Percentiles rank a stretch among this genome's conserved stretches.
Conservation (phyloP, 208 protist genomes). For the Vickermania ingenoplastis region DNA sequence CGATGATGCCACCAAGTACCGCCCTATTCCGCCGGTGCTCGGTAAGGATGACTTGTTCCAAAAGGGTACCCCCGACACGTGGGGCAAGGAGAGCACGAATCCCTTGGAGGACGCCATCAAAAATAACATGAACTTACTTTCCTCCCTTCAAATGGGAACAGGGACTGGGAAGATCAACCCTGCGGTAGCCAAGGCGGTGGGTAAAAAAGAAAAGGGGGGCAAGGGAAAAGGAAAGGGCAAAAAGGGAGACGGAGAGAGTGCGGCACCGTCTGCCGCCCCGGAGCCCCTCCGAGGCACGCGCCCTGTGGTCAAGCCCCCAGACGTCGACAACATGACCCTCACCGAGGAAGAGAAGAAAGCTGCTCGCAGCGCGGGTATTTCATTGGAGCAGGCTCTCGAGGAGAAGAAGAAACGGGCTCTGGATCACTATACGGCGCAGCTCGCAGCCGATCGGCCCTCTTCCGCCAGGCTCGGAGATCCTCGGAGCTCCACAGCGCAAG, state of each 20-base stretch:
- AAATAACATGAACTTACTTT: slow-evolving; percentile 57
- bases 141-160: slow-evolving; percentile 26
- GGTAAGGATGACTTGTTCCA: background rate
- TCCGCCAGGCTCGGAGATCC: background rate
- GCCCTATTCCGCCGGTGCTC: background rate
- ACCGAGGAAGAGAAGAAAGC: background rate
- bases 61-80: slow-evolving; percentile 14
- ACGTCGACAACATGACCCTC: background rate
- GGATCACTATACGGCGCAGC: background rate
- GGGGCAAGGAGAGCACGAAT: slow-evolving; percentile 26
- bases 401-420: background rate
- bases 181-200: background rate
- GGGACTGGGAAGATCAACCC: background rate
- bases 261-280: background rate
- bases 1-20: background rate
- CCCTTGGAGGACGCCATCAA: slow-evolving; percentile 53
- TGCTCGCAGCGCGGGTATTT: background rate
- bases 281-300: background rate
- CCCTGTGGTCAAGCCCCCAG: background rate
- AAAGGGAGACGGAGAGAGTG: background rate
- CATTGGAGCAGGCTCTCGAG: background rate
- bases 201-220: background rate
- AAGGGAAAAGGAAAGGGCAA: background rate
- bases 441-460: background rate
- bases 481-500: background rate